Evolutionary conservation across 257 asterid species (phyloP), one percentile per base, ranked within the genome.

Genomic region (Rhazya stricta): DNA sequence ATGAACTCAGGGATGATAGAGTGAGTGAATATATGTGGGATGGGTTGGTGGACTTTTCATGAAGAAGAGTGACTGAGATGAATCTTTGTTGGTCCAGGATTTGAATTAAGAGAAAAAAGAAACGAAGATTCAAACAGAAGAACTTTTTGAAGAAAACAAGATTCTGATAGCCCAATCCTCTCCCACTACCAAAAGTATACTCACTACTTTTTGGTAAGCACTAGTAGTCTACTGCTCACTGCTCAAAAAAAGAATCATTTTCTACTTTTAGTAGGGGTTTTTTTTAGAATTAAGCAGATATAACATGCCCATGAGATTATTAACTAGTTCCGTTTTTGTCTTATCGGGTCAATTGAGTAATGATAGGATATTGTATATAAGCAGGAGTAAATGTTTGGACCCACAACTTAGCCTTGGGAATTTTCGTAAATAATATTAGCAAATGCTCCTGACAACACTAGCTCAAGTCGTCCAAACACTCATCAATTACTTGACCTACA

Each of bases 101-200:
- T 62, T 77, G 84, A 57, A 76, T 81, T 54, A 77, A 79, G 79
- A 76, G 84, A 58, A 19, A 67, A 87, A 77, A 79, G 85, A 78
- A 81, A 80, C 78, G 85, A 84, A 82, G 86, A 83, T 85, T 84
- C 87, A 83, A 53, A 43, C 39, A 10, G 18, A 45, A 77, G 82
- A 43, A 79, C 82, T 78, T 84, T 83, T 77, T 85, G 79, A 72
- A 88, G 81, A 74, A 76, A 81, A 83, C 88, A 80, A 86, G 89
- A 88, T 88, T 88, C 86, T 77, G 78, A 78, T 68, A 68, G 87
- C 79, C 50, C 42, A 53, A 41, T 68, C 62, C 79, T 67, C 30
- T 71, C 71, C 75, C 79, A 68, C 50, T 68, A 27, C 50, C 29
- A 12, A 65, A 61, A 46, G 75, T 61, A 60, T 3, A 54, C 61